A percentile compares a stretch with the other conserved stretches of the same genome.
These are phyloP conservation scores for Paramecium sonneborni DNA, from an alignment of 73 alveolate genomes.

Conservation along the genomic window DNA sequence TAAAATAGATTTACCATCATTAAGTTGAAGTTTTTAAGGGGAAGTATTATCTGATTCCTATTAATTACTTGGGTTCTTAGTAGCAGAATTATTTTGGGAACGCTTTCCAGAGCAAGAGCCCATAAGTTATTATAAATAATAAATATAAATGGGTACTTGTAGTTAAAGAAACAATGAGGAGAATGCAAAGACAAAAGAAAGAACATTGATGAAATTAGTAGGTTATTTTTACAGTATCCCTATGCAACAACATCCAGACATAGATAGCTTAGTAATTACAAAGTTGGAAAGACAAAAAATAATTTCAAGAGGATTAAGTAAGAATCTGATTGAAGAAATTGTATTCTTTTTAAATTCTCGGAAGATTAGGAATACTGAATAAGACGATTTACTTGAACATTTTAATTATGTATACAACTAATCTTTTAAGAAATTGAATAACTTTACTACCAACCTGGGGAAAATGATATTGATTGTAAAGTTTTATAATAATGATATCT, in stretches of 20 bases:
- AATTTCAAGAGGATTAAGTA: background rate
- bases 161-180: background rate
- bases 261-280: background rate
- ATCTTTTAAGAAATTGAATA: background rate
- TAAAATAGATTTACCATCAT: background rate
- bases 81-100: background rate
- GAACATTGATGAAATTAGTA: background rate
- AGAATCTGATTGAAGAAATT: background rate
- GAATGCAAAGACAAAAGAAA: background rate
- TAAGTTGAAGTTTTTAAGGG: background rate
- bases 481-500: background rate
- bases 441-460: background rate
- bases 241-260: background rate
- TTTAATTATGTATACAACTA: background rate
- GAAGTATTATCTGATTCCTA: background rate
- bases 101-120: background rate
- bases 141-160: background rate
- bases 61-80: background rate
- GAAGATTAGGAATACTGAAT: background rate
- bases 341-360: background rate
- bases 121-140: background rate
- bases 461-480: background rate
- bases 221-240: background rate
- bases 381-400: background rate
- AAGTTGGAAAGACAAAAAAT: background rate